phyloP scores from a whole-genome alignment of 2,329 filamentous ascomycete genomes.

The Calonectria pseudoturangicola region DNA sequence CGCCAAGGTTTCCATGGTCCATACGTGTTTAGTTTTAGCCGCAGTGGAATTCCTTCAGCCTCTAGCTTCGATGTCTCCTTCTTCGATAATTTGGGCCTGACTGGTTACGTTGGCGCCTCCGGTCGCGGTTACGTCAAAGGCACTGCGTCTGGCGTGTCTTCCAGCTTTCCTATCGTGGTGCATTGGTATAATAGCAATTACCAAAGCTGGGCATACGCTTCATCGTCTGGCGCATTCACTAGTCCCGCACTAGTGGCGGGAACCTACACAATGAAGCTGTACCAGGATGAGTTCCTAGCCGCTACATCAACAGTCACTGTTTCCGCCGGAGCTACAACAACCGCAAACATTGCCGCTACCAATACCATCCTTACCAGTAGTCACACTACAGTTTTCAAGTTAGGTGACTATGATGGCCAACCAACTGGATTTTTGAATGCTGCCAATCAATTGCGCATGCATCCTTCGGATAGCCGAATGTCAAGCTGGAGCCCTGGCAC shows the following conservation, averaged over 20 bases:
- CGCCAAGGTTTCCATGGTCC: conserved; percentile 30
- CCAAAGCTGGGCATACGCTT: conserved; percentile 2
- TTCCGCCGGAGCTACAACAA: conserved; percentile 16
- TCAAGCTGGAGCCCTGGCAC: conserved; percentile 29
- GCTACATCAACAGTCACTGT: conserved; percentile 25
- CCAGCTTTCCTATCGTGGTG: conserved; percentile 29
- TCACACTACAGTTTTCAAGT: conserved; percentile 29
- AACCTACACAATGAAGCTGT: conserved; percentile 29
- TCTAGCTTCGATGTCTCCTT: conserved; percentile 26
- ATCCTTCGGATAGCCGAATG: conserved; percentile 30
- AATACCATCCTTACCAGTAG: conserved; percentile 27
- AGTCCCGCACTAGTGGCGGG: conserved; percentile 22
- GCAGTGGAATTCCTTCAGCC: conserved; percentile 19
- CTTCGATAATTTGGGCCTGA: conserved; percentile 23
- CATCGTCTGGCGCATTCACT: conserved; percentile 21
- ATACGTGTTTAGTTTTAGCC: conserved; percentile 28
- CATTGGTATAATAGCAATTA: conserved; percentile 32
- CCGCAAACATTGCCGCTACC: conserved; percentile 25
- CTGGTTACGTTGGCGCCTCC: conserved; percentile 29
- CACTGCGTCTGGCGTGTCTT: conserved; percentile 21
- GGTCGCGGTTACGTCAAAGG: conserved; percentile 29
- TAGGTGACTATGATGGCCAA: conserved; percentile 31
- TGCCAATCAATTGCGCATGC: conserved; percentile 29
- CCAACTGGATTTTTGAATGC: conserved; percentile 28
- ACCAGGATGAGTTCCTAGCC: conserved; percentile 29